Conservation (phyloP, 441 rosid genomes). For the Pelargonium hybrid region DNA sequence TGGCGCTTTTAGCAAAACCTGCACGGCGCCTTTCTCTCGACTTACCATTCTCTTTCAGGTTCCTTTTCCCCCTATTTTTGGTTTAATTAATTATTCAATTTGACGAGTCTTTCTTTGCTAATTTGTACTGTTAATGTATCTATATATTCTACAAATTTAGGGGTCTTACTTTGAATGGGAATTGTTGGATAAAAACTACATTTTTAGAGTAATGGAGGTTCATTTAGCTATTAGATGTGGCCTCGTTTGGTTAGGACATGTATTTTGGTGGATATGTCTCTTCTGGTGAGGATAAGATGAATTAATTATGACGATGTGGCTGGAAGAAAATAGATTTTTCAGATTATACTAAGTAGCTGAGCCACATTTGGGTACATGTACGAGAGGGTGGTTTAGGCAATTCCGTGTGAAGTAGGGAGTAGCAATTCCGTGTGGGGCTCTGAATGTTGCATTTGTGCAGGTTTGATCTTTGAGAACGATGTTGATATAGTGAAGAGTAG, state of each 20-base stretch:
- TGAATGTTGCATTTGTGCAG: background rate
- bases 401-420: too few relatives aligned
- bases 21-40: slow-evolving; percentile 92
- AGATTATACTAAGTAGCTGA: too few relatives aligned
- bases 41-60: slow-evolving; percentile 96
- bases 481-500: background rate
- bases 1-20: slow-evolving; percentile 87
- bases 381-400: too few relatives aligned
- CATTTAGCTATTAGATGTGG: background rate
- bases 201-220: background rate
- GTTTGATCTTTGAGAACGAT: background rate
- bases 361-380: too few relatives aligned
- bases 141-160: background rate
- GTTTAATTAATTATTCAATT: background rate
- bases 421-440: too few relatives aligned
- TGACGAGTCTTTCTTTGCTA: background rate
- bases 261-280: too few relatives aligned
- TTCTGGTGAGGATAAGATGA: too few relatives aligned
- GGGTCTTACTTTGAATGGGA: background rate
- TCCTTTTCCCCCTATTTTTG: background rate
- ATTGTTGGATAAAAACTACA: background rate
- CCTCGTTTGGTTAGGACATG: too few relatives aligned
- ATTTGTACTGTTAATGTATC: background rate
- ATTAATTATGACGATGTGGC: too few relatives aligned
- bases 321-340: too few relatives aligned